These are phyloP conservation scores for Zygoascus biomembranicola DNA, from an alignment of 805 yeast genomes.

Conservation along the genomic window DNA sequence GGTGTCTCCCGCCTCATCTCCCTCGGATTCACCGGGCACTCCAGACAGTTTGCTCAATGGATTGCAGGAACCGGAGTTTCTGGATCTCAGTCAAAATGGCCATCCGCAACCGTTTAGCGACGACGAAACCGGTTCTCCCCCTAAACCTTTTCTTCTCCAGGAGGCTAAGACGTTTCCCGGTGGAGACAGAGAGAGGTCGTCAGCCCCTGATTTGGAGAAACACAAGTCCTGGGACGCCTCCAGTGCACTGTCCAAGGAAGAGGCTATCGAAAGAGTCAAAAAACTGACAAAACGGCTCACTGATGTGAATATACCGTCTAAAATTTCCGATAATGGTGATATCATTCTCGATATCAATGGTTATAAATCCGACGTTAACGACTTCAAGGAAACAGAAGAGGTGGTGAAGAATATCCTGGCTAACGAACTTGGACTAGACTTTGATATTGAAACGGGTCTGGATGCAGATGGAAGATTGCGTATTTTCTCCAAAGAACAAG, in stretches of 20 bases:
- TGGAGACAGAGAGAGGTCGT: neutral
- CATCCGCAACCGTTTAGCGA: neutral
- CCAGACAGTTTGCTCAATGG: slow-evolving; percentile 10
- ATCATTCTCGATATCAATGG: slow-evolving; percentile 91
- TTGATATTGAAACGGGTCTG: slow-evolving; percentile 24
- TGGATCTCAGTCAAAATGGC: slow-evolving; percentile 31
- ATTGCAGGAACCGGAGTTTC: slow-evolving; percentile 41
- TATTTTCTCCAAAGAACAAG: slow-evolving; percentile 17
- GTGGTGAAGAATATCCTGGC: slow-evolving; percentile 61
- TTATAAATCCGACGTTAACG: slow-evolving; percentile 76
- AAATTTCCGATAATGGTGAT: slow-evolving; percentile 82
- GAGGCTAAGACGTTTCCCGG: neutral
- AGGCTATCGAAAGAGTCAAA: slow-evolving; percentile 51
- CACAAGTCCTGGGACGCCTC: neutral
- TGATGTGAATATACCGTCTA: slow-evolving; percentile 75
- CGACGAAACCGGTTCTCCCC: neutral
- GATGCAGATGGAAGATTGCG: slow-evolving; percentile 28
- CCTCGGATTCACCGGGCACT: slow-evolving; percentile 21
- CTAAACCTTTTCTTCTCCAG: neutral
- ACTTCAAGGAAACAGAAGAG: slow-evolving; percentile 68
- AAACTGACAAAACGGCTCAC: slow-evolving; percentile 57
- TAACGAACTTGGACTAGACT: slow-evolving; percentile 51
- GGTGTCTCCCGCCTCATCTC: slow-evolving; percentile 53
- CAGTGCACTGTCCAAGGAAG: slow-evolving; percentile 23
- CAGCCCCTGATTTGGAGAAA: neutral